A percentile compares a stretch with the other conserved stretches of the same genome.
Conservation (phyloP, 2,329 filamentous ascomycete genomes). For the Sporothrix curviconia region DNA sequence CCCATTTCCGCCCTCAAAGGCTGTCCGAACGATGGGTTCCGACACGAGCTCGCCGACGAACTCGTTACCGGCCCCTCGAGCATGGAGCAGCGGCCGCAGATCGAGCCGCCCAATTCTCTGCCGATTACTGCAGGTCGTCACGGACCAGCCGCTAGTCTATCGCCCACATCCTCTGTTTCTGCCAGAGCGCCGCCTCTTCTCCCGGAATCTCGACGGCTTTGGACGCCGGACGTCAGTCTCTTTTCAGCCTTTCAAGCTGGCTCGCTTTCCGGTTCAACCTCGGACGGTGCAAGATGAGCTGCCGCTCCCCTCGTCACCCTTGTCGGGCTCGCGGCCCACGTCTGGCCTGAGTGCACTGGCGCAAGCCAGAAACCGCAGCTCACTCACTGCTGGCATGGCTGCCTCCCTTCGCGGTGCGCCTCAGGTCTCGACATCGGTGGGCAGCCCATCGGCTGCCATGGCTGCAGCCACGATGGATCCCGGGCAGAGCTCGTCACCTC, state of each 20-base stretch:
- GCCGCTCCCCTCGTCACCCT: conserved; percentile 49
- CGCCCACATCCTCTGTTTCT: conserved; percentile 20
- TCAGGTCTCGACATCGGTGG: conserved; percentile 37
- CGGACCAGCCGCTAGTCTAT: background rate
- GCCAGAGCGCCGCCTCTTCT: conserved; percentile 29
- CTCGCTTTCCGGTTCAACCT: conserved; percentile 84
- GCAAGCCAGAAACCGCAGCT: conserved; percentile 62
- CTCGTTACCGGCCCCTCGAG: conserved; percentile 41
- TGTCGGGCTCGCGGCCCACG: conserved; percentile 39
- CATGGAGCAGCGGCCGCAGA: conserved; percentile 28
- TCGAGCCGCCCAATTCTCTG: conserved; percentile 44
- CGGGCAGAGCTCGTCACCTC: conserved; percentile 66
- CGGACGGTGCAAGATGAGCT: conserved; percentile 42
- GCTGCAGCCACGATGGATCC: conserved; percentile 33
- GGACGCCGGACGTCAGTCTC: conserved; percentile 74
- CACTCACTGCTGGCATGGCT: conserved; percentile 68
- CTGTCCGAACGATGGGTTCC: conserved; percentile 56
- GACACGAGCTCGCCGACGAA: conserved; percentile 54
- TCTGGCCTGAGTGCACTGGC: conserved; percentile 44
- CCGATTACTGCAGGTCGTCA: conserved; percentile 36
- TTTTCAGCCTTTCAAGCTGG: conserved; percentile 96
- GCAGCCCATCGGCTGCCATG: conserved; percentile 11
- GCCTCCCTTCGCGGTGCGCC: conserved; percentile 63
- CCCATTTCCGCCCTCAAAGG: conserved; percentile 77
- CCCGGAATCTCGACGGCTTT: conserved; percentile 45